Percentiles rank a stretch among this genome's conserved stretches.
Conservation (phyloP, 164 flowering plant genomes). For the Echeveria elegans region DNA sequence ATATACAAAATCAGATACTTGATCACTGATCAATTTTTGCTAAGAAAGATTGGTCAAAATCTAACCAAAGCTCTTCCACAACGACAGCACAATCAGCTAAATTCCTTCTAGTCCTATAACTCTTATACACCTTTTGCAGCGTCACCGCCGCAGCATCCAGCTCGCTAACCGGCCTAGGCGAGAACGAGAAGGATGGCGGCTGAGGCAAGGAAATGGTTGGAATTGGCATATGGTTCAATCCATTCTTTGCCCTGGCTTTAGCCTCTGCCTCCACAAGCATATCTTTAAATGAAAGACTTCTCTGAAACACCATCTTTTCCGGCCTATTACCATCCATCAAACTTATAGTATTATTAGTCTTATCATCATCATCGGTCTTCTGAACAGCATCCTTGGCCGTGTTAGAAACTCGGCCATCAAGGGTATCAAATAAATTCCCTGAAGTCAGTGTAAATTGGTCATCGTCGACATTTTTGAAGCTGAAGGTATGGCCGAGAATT, state of each 20-base stretch:
- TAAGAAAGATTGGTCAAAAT: background rate
- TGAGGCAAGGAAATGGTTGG: constrained; percentile 29
- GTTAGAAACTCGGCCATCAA: background rate
- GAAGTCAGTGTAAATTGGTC: background rate
- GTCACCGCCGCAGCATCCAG: constrained; percentile 53
- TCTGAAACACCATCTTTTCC: constrained; percentile 18
- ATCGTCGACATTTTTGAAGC: constrained; percentile 6
- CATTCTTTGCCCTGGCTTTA: constrained; percentile 8
- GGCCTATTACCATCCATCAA: constrained; percentile 19
- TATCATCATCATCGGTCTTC: background rate
- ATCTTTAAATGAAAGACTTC: constrained; percentile 23
- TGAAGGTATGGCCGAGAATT: constrained; percentile 11
- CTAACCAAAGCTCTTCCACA: constrained; percentile 64
- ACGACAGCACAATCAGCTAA: constrained; percentile 77
- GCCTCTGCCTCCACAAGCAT: constrained; percentile 12
- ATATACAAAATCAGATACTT: background rate
- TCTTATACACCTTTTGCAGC: constrained; percentile 62
- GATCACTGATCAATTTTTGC: background rate
- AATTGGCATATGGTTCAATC: constrained; percentile 11
- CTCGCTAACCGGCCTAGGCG: constrained; percentile 41
- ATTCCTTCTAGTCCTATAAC: constrained; percentile 61
- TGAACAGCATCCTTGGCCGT: background rate
- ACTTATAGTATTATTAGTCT: constrained; percentile 15
- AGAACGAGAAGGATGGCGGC: constrained; percentile 21
- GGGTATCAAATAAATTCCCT: background rate